Base-by-base conservation (phyloP, 352 stramenopile genomes). In the Globisporangium camurandrum region DNA sequence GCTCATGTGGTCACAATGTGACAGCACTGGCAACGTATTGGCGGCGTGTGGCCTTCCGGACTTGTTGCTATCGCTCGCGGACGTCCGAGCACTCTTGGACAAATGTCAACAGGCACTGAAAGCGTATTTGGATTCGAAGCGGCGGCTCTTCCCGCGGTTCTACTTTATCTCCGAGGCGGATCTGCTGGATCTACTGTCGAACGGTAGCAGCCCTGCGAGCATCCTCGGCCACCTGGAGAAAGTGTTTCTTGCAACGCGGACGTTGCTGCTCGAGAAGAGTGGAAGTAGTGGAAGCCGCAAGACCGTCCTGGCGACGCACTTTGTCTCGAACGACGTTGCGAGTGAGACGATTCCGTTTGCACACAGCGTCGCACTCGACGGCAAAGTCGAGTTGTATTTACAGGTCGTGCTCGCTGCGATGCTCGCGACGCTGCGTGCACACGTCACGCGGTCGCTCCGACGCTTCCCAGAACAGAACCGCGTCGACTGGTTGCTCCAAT, bases 371-470 rank as follows among this genome's bases (percentile, higher is more conserved):
- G 59, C 71, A 12, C 64, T 98, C 1, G 68, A 90, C 41, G 95
- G 95, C 10, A 98, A 98, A 75, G 93, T 98, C 17, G 95, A 99
- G 57, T 57, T 95, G 9, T 99, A 98, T 56, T 79, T 98, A 56
- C 88, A 97, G 51, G 90, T 74, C 7, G 61, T 98, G 38, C 64
- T 98, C 20, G 75, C 97, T 30, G 83, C 78, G 10, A 96, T 97
- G 73, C 95, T 96, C 44, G 47, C 57, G 6, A 95, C 94, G 10
- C 70, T 98, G 9, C 89, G 84, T 26, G 72, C 84, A 9, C 95
- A 95, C 48, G 73, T 98, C 17, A 77, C 72, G 12, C 65, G 86
- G 8, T 97, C 90, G 8, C 67, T 97, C 4, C 60, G 61, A 14
- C 74, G 94, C 1, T 98, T 97, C 67, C 67, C 80, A 4, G 61